phyloP scores from a whole-genome alignment of 2,329 filamentous ascomycete genomes.

The Colletotrichum sp. region DNA sequence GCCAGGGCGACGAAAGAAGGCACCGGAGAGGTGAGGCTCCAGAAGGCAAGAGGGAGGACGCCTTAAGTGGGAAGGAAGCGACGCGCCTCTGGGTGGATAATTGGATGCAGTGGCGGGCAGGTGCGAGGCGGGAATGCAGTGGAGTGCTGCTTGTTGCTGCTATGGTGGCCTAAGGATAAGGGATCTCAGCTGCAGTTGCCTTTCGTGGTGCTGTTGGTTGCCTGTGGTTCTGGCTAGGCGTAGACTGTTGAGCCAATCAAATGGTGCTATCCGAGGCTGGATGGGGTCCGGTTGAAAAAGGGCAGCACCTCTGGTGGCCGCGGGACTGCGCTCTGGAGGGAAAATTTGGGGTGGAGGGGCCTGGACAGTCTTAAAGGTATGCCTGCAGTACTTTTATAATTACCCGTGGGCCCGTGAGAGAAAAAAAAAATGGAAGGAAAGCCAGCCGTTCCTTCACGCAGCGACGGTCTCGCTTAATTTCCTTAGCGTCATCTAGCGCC shows the following conservation, averaged over 20 bases:
- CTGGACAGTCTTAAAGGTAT: conserved; percentile 21
- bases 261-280: background rate
- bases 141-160: background rate
- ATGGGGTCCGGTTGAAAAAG: conserved; percentile 13
- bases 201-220: background rate
- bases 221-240: background rate
- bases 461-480: conserved; percentile 22
- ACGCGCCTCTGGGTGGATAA: background rate
- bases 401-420: conserved; percentile 21
- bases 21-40: background rate
- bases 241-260: background rate
- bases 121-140: conserved; percentile 20
- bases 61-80: background rate
- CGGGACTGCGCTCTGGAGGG: conserved; percentile 21
- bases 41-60: background rate
- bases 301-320: conserved; percentile 13
- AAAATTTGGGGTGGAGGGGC: conserved; percentile 22
- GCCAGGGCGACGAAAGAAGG: background rate
- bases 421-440: conserved; percentile 23
- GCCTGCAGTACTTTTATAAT: conserved; percentile 23
- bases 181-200: background rate
- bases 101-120: conserved; percentile 11
- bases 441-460: conserved; percentile 22
- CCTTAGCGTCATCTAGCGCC: conserved; percentile 20
- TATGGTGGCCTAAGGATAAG: background rate